phyloP scores from a whole-genome alignment of 805 yeast genomes.

The Candida mattraensis region DNA sequence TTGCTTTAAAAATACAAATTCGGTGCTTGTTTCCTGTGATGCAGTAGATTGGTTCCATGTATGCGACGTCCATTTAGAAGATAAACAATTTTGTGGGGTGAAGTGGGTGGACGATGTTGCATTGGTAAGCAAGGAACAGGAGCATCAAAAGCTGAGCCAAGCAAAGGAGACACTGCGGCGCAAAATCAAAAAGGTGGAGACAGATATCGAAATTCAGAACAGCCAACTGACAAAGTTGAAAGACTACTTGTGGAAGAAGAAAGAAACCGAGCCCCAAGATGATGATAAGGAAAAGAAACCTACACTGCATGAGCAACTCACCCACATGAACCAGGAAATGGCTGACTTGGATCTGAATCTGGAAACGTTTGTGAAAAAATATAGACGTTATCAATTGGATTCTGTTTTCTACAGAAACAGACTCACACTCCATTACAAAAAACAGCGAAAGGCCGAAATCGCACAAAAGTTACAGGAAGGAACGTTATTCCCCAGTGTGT shows the following conservation, averaged over 20 bases:
- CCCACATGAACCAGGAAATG: slow-evolving; percentile 9
- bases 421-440: slow-evolving; percentile 37
- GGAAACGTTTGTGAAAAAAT: slow-evolving; percentile 29
- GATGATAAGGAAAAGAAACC: slow-evolving; percentile 9
- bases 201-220: slow-evolving; percentile 4
- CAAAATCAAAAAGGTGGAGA: slow-evolving; percentile 19
- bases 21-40: slow-evolving; percentile 45
- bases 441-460: slow-evolving; percentile 31
- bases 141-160: slow-evolving; percentile 32
- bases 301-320: slow-evolving; percentile 10
- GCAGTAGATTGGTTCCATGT: slow-evolving; percentile 53
- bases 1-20: slow-evolving; percentile 49
- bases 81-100: slow-evolving; percentile 40
- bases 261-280: slow-evolving; percentile 13
- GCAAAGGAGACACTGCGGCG: slow-evolving; percentile 34
- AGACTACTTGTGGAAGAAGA: slow-evolving; percentile 25
- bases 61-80: slow-evolving; percentile 48
- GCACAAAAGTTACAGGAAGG: slow-evolving; percentile 36
- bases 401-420: slow-evolving; percentile 42
- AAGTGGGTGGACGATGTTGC: slow-evolving; percentile 8
- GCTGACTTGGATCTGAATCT: no score
- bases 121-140: slow-evolving; percentile 20
- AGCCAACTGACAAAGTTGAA: slow-evolving; percentile 28
- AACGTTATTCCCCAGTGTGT: slow-evolving; percentile 39
- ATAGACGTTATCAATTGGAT: slow-evolving; percentile 42